These are phyloP conservation scores for Tylopilus plumbeoviolaceoides DNA, from an alignment of 768 basidiomycete genomes.

Conservation along the genomic window DNA sequence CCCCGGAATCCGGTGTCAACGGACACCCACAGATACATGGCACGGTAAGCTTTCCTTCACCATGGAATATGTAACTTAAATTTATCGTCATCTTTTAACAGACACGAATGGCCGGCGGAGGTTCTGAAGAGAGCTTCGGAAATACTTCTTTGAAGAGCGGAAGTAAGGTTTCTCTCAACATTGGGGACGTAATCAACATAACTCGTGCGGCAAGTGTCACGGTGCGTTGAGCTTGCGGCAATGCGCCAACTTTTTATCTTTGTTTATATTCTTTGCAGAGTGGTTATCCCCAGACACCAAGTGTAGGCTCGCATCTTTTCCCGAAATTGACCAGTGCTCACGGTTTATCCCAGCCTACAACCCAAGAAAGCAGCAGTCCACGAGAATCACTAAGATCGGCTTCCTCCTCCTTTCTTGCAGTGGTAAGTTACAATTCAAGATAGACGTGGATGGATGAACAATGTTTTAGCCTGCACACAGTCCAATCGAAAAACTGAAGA, in stretches of 20 bases:
- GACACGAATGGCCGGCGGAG: not conserved
- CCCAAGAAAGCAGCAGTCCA: not conserved
- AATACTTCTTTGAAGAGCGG: not conserved
- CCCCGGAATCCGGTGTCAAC: not conserved
- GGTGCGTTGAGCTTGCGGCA: conserved; percentile 7
- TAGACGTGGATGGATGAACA: not conserved
- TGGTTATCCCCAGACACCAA: not conserved
- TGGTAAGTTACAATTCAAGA: not conserved
- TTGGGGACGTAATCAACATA: not conserved
- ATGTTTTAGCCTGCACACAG: conserved; percentile 4
- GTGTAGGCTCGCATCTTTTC: conserved; percentile 3
- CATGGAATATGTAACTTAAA: not conserved
- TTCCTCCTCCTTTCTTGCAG: not conserved
- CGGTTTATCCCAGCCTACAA: conserved; percentile 1
- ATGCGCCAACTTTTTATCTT: not conserved
- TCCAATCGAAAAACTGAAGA: not conserved
- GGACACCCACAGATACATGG: not conserved
- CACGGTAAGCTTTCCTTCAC: not conserved
- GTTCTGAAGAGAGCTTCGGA: not conserved
- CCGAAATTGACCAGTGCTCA: not conserved
- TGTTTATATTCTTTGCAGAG: not conserved
- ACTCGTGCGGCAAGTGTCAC: not conserved
- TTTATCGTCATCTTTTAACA: not conserved
- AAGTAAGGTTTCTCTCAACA: not conserved
- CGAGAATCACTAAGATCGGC: not conserved